phyloP scores from a whole-genome alignment of 2,329 filamentous ascomycete species.

The Colletotrichum coccodes region DNA sequence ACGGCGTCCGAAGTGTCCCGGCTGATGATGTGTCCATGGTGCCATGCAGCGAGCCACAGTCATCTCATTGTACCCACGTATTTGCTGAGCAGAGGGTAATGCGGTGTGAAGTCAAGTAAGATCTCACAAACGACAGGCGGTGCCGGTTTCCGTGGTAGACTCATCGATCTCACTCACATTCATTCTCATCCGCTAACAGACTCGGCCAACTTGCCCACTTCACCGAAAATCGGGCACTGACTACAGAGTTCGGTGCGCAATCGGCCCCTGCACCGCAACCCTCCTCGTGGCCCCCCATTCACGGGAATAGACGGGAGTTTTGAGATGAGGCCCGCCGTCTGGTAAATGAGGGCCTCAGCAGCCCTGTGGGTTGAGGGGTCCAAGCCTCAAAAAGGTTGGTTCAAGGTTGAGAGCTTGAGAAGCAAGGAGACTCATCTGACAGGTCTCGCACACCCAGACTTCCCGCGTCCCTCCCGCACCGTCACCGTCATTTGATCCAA shows the following conservation, averaged over 20 bases:
- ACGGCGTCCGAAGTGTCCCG: conserved; percentile 13
- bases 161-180: neutral
- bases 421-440: conserved; percentile 13
- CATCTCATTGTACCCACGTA: neutral
- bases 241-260: conserved; percentile 7
- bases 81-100: neutral
- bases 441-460: conserved; percentile 22
- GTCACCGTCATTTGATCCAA: conserved; percentile 32
- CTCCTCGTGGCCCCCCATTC: neutral
- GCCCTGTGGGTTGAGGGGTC: neutral
- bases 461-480: conserved; percentile 24
- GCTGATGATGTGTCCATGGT: conserved; percentile 26
- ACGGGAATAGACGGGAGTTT: conserved; percentile 29
- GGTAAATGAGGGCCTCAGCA: neutral
- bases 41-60: conserved; percentile 10
- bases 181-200: no score
- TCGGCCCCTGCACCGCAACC: neutral
- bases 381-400: neutral
- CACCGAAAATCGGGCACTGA: conserved; percentile 6
- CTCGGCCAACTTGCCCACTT: neutral
- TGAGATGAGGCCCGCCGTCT: conserved; percentile 7
- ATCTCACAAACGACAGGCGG: neutral
- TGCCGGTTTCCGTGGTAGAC: neutral
- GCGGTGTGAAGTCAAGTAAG: neutral
- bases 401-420: neutral